Conservation (phyloP, 371 early-diverging fungal genomes). For the Mycotypha africana region DNA sequence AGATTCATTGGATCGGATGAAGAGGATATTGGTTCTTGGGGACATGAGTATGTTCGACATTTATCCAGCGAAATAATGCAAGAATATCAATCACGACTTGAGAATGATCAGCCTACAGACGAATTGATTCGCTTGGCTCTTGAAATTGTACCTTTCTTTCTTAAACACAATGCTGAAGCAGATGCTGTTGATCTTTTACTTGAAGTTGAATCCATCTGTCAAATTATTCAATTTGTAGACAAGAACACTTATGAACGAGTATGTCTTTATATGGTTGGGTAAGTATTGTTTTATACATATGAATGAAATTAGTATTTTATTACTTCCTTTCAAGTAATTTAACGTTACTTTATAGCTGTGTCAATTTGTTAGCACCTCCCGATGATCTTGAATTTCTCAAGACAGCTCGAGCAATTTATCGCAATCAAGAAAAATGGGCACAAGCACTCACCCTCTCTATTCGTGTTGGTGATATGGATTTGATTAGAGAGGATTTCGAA, state of each 20-base stretch:
- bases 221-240: constrained; percentile 77
- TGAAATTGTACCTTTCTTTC: constrained; percentile 90
- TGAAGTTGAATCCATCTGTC: constrained; percentile 81
- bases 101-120: constrained; percentile 51
- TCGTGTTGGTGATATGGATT: constrained; percentile 71
- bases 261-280: constrained; percentile 93
- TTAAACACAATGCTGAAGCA: constrained; percentile 91
- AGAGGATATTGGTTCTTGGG: constrained; percentile 90
- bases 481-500: constrained; percentile 88
- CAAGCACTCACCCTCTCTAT: constrained; percentile 86
- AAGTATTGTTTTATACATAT: constrained; percentile 1
- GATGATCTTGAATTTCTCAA: constrained; percentile 81
- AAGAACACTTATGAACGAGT: constrained; percentile 91
- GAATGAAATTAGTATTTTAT: neutral
- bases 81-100: constrained; percentile 68
- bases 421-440: constrained; percentile 70
- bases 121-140: constrained; percentile 70
- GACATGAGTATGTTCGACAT: constrained; percentile 98
- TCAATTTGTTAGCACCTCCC: constrained; percentile 85
- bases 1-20: constrained; percentile 73
- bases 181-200: constrained; percentile 95
- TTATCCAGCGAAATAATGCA: constrained; percentile 88
- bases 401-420: constrained; percentile 89
- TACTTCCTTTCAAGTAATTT: no score
- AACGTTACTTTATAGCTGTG: constrained; percentile 60